A percentile compares a stretch with the other conserved stretches of the same genome.
Evolutionary conservation across 192 early-diverging fungal species (phyloP).

Genomic region (Radiomyces spectabilis): DNA sequence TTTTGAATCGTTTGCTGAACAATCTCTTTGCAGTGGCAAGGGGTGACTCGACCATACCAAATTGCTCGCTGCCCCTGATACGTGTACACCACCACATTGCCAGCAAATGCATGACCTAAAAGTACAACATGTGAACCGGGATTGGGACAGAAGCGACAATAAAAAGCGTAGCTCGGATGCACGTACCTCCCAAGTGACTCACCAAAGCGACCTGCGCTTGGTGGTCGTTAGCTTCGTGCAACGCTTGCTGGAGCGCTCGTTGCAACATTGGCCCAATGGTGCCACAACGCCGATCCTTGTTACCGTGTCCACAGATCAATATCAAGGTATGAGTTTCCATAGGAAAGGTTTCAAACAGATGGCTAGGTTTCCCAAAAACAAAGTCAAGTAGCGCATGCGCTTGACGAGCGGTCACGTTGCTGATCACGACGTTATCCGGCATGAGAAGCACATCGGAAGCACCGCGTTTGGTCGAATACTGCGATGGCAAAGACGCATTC

Average conservation of each 20-base stretch:
- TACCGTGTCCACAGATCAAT: conserved; percentile 41
- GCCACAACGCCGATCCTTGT: conserved; percentile 39
- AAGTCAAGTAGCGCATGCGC: conserved; percentile 31
- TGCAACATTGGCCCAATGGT: conserved; percentile 34
- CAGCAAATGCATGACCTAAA: conserved; percentile 44
- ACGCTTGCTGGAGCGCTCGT: conserved; percentile 26
- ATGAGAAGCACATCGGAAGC: conserved; percentile 4
- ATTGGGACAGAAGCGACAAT: too few species aligned
- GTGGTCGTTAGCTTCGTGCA: conserved; percentile 23
- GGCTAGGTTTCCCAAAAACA: conserved; percentile 14
- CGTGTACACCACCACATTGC: conserved; percentile 40
- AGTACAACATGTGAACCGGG: background rate
- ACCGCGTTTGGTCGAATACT: background rate
- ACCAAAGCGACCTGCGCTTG: conserved; percentile 16
- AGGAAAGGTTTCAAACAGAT: conserved; percentile 17
- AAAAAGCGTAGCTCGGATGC: background rate
- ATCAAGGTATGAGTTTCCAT: conserved; percentile 3
- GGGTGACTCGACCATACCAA: conserved; percentile 43
- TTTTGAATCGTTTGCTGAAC: conserved; percentile 31
- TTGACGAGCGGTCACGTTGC: conserved; percentile 27
- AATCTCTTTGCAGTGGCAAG: conserved; percentile 35
- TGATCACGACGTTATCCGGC: conserved; percentile 39
- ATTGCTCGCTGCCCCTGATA: conserved; percentile 27
- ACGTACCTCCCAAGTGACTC: conserved; percentile 40
- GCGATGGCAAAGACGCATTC: conserved; percentile 2